Conservation (phyloP, 1,139 yeast species). For the Yamadazyma epiphylla region DNA sequence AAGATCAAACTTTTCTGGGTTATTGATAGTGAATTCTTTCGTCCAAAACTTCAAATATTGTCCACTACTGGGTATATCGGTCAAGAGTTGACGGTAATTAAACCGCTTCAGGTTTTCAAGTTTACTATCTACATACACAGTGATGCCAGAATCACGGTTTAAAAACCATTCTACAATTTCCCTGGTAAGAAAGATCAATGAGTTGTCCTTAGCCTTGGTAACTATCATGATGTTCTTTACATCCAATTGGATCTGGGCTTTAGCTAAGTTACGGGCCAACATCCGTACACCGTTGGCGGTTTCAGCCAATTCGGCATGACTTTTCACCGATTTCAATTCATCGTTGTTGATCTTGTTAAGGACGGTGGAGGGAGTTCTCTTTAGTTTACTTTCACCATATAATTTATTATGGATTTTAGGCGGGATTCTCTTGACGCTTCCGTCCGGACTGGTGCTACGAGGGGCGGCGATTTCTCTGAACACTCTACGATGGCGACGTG, state of each 20-base stretch:
- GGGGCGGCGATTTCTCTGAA: constrained; percentile 9
- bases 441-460: constrained; percentile 13
- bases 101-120: constrained; percentile 61
- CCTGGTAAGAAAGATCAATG: constrained; percentile 67
- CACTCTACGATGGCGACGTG: constrained; percentile 11
- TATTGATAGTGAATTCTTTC: constrained; percentile 48
- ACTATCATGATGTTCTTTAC: constrained; percentile 72
- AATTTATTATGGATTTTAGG: constrained; percentile 37
- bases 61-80: constrained; percentile 38
- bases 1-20: constrained; percentile 66
- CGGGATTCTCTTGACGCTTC: constrained; percentile 10
- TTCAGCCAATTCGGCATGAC: constrained; percentile 74
- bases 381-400: constrained; percentile 22
- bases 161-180: constrained; percentile 79
- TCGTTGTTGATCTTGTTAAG: constrained; percentile 31
- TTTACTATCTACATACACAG: constrained; percentile 68
- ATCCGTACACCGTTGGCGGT: constrained; percentile 85
- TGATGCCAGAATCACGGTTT: constrained; percentile 40
- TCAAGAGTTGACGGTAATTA: constrained; percentile 41
- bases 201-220: constrained; percentile 82
- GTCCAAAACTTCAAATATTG: constrained; percentile 64
- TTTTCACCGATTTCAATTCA: constrained; percentile 47
- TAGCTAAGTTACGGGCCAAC: constrained; percentile 68
- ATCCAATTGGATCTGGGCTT: constrained; percentile 70
- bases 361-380: constrained; percentile 24